These are phyloP conservation scores for Acacia pycnantha DNA, from an alignment of 331 rosid genomes.

Conservation along the genomic window DNA sequence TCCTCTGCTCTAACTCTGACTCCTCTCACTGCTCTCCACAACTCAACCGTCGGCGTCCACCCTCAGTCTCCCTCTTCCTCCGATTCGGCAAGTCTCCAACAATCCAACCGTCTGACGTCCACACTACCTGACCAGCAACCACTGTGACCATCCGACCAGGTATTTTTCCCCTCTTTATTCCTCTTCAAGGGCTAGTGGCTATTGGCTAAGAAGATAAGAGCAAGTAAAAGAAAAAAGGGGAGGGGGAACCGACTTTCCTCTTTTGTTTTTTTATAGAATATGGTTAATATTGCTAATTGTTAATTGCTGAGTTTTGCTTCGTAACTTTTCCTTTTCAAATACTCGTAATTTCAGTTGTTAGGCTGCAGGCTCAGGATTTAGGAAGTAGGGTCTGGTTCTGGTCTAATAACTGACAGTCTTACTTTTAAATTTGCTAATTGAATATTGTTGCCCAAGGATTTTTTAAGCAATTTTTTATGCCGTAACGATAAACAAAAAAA, in stretches of 20 bases:
- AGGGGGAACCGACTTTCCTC: background rate
- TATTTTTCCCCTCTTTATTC: too few relatives aligned
- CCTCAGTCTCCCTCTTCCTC: too few relatives aligned
- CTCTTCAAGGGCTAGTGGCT: background rate
- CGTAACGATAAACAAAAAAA: background rate
- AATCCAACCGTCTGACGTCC: too few relatives aligned
- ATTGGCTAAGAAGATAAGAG: background rate
- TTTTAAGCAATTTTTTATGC: background rate
- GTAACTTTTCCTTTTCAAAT: slow-evolving; percentile 7
- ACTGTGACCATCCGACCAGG: too few relatives aligned
- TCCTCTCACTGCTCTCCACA: too few relatives aligned
- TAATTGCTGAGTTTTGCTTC: slow-evolving; percentile 3
- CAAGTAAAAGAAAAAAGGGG: background rate
- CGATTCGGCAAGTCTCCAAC: too few relatives aligned
- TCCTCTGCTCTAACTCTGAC: too few relatives aligned
- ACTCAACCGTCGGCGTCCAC: too few relatives aligned
- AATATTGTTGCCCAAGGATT: too few relatives aligned
- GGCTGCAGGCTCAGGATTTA: background rate
- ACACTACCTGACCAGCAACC: too few relatives aligned
- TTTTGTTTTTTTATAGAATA: background rate
- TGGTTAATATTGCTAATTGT: slow-evolving; percentile 17
- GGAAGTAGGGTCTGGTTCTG: background rate
- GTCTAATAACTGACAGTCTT: background rate
- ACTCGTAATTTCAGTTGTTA: background rate
- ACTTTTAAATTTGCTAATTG: background rate